Percentiles rank a stretch among this genome's conserved stretches.
These are phyloP conservation scores for Daedaleopsis nitida DNA, from an alignment of 768 basidiomycete species.

Conservation along the genomic window DNA sequence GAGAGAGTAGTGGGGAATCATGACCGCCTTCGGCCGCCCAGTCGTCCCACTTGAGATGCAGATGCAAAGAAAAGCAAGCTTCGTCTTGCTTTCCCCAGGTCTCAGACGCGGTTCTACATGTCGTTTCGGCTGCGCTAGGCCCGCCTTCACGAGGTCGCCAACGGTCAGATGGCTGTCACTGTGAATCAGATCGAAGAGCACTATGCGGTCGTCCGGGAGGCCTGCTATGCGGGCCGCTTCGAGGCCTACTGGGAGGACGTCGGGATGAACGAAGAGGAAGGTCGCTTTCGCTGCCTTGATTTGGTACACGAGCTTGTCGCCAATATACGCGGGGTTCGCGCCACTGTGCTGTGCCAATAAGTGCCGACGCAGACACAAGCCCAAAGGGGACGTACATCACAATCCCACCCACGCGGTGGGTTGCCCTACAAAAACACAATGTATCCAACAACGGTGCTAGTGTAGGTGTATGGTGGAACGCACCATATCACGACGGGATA, in stretches of 20 bases:
- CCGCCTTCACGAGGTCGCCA: constrained; percentile 51
- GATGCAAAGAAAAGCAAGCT: constrained; percentile 70
- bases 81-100: constrained; percentile 66
- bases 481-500: constrained; percentile 30
- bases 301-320: constrained; percentile 34
- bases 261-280: constrained; percentile 27
- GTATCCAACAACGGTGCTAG: background rate
- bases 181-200: constrained; percentile 21
- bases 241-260: constrained; percentile 23
- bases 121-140: constrained; percentile 37
- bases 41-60: constrained; percentile 80
- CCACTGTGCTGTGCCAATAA: constrained; percentile 14
- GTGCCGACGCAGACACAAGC: background rate
- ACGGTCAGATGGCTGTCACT: constrained; percentile 37
- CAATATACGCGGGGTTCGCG: constrained; percentile 34
- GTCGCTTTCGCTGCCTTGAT: constrained; percentile 26
- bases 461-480: background rate
- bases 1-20: constrained; percentile 38
- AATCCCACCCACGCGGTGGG: constrained; percentile 56
- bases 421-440: constrained; percentile 37
- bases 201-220: constrained; percentile 26
- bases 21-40: constrained; percentile 63
- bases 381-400: constrained; percentile 48
- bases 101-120: constrained; percentile 54
- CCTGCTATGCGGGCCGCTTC: constrained; percentile 26